Evolutionary conservation across 768 basidiomycete species (phyloP).

Genomic region (Candolleomyces efflorescens): DNA sequence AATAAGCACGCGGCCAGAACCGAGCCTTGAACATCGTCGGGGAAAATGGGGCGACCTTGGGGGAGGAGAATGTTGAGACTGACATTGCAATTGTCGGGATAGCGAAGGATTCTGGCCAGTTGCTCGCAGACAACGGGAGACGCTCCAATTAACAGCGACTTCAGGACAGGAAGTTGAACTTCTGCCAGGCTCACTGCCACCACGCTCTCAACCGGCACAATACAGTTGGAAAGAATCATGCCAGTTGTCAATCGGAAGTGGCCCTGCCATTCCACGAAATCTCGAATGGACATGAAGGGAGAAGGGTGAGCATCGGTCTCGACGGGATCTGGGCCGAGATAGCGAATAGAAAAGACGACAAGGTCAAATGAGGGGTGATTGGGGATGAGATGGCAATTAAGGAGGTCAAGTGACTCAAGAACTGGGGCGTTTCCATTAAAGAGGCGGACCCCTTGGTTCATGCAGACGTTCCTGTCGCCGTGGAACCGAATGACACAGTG

Average conservation of each 20-base stretch:
- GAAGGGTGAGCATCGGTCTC: background rate
- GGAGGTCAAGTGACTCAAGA: background rate
- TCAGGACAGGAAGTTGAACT: background rate
- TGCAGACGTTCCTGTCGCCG: background rate
- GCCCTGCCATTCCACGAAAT: background rate
- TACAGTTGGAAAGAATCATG: background rate
- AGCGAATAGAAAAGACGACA: background rate
- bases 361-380: background rate
- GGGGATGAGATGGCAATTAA: background rate
- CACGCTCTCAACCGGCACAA: background rate
- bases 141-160: background rate
- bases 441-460: background rate
- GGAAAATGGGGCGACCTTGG: background rate
- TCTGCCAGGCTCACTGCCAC: background rate
- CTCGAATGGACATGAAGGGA: background rate
- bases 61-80: background rate
- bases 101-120: background rate
- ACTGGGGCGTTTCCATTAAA: background rate
- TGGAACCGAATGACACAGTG: background rate
- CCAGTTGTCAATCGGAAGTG: background rate
- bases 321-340: background rate
- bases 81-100: background rate
- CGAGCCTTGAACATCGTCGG: background rate
- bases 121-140: background rate
- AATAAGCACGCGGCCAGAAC: background rate